Percentiles rank a stretch among this genome's conserved stretches.
These are phyloP conservation scores for Ramularia collo-cygni DNA, from an alignment of 2,329 filamentous ascomycete genomes.

Conservation along the genomic window DNA sequence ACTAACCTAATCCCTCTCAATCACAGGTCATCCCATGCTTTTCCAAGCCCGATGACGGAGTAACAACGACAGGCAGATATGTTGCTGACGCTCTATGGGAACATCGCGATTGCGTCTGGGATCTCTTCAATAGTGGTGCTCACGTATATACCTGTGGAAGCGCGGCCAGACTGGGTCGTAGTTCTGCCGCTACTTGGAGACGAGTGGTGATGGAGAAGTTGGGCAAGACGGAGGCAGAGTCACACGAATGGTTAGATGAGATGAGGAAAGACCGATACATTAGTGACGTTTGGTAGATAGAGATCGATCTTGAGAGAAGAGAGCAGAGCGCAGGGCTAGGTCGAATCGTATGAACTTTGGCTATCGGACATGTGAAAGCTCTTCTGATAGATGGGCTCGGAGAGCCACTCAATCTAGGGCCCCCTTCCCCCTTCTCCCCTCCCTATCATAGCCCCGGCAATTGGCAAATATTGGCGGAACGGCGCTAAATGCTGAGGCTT, in stretches of 20 bases:
- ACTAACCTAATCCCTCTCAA: too few relatives aligned
- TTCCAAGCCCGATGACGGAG: slow-evolving; percentile 20
- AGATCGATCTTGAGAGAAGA: too few relatives aligned
- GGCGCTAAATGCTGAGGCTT: too few relatives aligned
- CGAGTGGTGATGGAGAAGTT: slow-evolving; percentile 37
- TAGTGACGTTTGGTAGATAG: slow-evolving; percentile 18
- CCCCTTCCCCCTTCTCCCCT: too few relatives aligned
- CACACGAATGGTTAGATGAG: slow-evolving; percentile 40
- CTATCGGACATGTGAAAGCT: too few relatives aligned
- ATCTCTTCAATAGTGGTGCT: slow-evolving; percentile 43
- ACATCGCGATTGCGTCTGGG: slow-evolving; percentile 39
- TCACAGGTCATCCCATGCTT: slow-evolving; percentile 16
- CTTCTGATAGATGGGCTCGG: too few relatives aligned
- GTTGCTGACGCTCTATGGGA: slow-evolving; percentile 46
- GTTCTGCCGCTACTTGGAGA: slow-evolving; percentile 34
- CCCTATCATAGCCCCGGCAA: too few relatives aligned
- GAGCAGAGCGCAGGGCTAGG: too few relatives aligned
- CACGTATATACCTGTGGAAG: slow-evolving; percentile 61
- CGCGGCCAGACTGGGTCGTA: slow-evolving; percentile 35
- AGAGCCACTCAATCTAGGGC: too few relatives aligned
- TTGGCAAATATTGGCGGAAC: too few relatives aligned
- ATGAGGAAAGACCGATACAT: slow-evolving; percentile 42
- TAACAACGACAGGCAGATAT: slow-evolving; percentile 42
- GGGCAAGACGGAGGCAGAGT: slow-evolving; percentile 29
- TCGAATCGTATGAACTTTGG: too few relatives aligned